Conservation (phyloP, 345 rosid genomes). For the Psidium guajava region DNA sequence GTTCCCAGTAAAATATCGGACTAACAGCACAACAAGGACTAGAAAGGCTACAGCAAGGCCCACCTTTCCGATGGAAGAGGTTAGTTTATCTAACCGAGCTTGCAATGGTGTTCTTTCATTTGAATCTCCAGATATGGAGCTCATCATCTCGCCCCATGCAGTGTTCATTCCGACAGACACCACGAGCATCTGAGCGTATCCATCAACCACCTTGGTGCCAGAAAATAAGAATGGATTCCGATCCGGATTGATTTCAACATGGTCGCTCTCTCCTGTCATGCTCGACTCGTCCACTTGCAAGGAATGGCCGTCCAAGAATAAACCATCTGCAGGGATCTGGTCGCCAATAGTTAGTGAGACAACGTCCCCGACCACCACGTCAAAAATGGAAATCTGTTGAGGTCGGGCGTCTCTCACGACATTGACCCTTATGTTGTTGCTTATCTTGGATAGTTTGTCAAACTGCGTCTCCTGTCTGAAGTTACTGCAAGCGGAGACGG, state of each 20-base stretch:
- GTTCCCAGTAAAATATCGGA: constrained; percentile 64
- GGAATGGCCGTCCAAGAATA: constrained; percentile 35
- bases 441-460: constrained; percentile 39
- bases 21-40: constrained; percentile 46
- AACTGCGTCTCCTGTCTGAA: constrained; percentile 45
- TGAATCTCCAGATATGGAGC: constrained; percentile 33
- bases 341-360: constrained; percentile 48
- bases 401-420: constrained; percentile 40
- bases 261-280: constrained; percentile 61
- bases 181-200: constrained; percentile 47
- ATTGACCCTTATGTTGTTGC: constrained; percentile 41
- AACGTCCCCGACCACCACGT: constrained; percentile 62
- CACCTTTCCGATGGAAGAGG: constrained; percentile 52
- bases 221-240: constrained; percentile 47
- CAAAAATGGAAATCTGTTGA: constrained; percentile 36
- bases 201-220: constrained; percentile 47
- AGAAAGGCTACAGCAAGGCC: constrained; percentile 63
- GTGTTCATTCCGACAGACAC: constrained; percentile 71
- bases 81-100: constrained; percentile 46
- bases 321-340: constrained; percentile 62
- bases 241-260: constrained; percentile 22
- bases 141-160: constrained; percentile 70
- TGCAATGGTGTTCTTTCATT: constrained; percentile 64
- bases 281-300: constrained; percentile 46
- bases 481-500: constrained; percentile 42